Conservation (phyloP, 306 rosid genomes). For the Vicia faba region DNA sequence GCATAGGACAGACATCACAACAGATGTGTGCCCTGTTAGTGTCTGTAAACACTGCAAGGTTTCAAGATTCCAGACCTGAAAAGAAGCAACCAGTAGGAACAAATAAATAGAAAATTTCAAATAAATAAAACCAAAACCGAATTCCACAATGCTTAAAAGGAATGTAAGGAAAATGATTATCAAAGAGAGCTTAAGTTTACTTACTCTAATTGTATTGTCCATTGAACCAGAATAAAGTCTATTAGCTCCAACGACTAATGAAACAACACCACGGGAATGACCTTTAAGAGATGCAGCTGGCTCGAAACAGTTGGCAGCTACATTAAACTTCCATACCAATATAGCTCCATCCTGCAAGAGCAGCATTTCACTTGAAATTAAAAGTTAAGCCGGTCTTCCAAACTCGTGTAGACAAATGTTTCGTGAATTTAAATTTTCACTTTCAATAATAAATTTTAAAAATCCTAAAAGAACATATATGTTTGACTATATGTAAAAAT, state of each 20-base stretch:
- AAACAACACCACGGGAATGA: conserved; percentile 80
- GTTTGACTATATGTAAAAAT: not conserved
- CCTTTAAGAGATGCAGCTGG: conserved; percentile 86
- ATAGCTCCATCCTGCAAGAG: conserved; percentile 87
- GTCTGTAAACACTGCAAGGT: conserved; percentile 91
- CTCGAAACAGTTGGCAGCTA: conserved; percentile 68
- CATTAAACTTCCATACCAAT: conserved; percentile 87
- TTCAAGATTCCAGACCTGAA: conserved; percentile 94
- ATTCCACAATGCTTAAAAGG: conserved; percentile 14
- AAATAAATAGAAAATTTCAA: not conserved
- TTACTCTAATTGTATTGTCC: conserved; percentile 85
- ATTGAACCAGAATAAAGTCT: conserved; percentile 97
- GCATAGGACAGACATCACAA: conserved; percentile 97
- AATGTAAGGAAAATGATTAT: not conserved
- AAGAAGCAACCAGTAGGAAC: conserved; percentile 34
- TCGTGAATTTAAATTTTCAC: not conserved
- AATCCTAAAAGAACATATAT: not conserved
- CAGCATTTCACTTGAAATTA: conserved; percentile 32
- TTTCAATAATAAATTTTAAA: not conserved
- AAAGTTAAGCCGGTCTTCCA: not conserved
- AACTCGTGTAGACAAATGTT: not conserved
- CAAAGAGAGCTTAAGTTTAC: conserved; percentile 32
- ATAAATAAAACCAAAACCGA: conserved; percentile 21
- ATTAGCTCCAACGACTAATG: conserved; percentile 93
- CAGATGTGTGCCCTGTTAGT: conserved; percentile 77